These are phyloP conservation scores for Pulicaria dysenterica DNA, from an alignment of 129 eudicot species.

Conservation along the genomic window DNA sequence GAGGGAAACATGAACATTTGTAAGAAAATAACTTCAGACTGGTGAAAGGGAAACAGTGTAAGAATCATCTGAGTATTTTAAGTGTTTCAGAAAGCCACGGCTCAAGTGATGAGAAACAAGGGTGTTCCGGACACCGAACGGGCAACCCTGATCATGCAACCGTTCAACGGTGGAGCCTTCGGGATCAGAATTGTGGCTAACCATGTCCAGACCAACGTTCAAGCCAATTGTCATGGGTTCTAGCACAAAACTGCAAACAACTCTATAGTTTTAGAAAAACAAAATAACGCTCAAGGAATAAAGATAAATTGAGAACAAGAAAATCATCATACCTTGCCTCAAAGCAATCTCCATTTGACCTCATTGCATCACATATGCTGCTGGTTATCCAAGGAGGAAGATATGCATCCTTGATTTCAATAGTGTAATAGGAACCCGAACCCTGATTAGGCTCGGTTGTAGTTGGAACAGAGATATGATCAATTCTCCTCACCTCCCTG, in stretches of 20 bases:
- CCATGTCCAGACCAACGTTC: conserved; percentile 56
- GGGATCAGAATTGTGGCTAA: conserved; percentile 24
- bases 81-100: conserved; percentile 61
- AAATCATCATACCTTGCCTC: conserved; percentile 65
- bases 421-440: conserved; percentile 55
- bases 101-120: conserved; percentile 39
- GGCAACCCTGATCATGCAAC: conserved; percentile 28
- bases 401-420: conserved; percentile 83
- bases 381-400: conserved; percentile 89
- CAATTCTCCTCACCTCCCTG: conserved; percentile 73
- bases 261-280: neutral
- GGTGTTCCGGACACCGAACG: conserved; percentile 57
- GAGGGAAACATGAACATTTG: neutral
- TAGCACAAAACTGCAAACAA: conserved; percentile 63
- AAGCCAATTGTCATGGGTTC: conserved; percentile 74
- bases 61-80: conserved; percentile 64
- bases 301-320: neutral
- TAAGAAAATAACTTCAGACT: conserved; percentile 36
- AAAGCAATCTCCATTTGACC: conserved; percentile 61
- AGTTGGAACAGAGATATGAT: conserved; percentile 37
- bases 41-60: conserved; percentile 60
- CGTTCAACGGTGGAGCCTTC: conserved; percentile 31
- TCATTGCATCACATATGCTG: conserved; percentile 56
- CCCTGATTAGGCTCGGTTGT: conserved; percentile 41
- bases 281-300: neutral